Evolutionary conservation across 768 basidiomycete species (phyloP), one percentile per base, ranked within the genome.

Genomic region (Goffeauzyma gilvescens): DNA sequence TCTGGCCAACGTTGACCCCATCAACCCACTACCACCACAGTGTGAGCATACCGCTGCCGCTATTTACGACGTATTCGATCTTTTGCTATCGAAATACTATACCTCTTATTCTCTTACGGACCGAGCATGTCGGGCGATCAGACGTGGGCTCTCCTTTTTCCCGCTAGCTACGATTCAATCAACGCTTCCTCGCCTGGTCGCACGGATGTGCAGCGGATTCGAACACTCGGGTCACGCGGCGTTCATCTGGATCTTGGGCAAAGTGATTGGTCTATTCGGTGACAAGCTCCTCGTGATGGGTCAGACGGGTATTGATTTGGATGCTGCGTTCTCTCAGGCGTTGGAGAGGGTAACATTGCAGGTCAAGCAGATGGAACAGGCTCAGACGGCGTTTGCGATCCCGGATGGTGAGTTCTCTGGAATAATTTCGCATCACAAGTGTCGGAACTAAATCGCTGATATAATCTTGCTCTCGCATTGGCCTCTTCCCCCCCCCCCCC

Each of bases 221-320:
- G 81, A 84, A 53, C 64, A 68, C 8, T 83, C 81, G 8, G 81
- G 80, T 0, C 75, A 77, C 55, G 72, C 89, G 9, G 79, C 81
- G 50, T 96, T 84, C 64, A 62, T 96, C 17, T 98, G 93, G 93
- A 82, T 96, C 45, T 78, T 76, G 23, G 81, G 85, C 32, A 95
- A 95, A 64, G 63, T 82, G 21, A 71, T 84, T n/a, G 69, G 69
- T 24, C 72, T 74, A 50, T 93, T 81, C 56, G 84, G 80, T 14
- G 68, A 75, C 34, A 75, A 76, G 43, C 70, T 52, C 2, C 45
- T 26, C 3, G 49, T 34, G 3, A 50, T 52, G 9, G 52, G 45
- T 14, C 52, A 74, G 26, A 70, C 78, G 48, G 42, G 40, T 8
- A 32, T 22, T 5, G 58, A 63, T 33, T 55, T 93, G 22, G 73